These are phyloP conservation scores for Hypoxylon sp. DNA, from an alignment of 2,329 filamentous ascomycete species.

Conservation along the genomic window DNA sequence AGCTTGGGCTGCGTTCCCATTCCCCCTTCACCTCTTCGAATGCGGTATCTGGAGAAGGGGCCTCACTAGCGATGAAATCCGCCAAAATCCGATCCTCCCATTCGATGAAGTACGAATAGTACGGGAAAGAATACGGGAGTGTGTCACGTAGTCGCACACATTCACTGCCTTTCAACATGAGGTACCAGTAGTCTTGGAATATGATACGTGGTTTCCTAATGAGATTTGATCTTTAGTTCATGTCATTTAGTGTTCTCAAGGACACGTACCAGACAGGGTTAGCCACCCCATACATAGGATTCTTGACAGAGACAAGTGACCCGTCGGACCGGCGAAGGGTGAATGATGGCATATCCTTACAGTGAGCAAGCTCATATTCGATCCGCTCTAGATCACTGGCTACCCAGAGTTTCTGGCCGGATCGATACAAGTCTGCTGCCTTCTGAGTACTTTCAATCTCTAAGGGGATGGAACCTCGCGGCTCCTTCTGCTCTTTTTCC, in stretches of 20 bases:
- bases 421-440: slow-evolving; percentile 44
- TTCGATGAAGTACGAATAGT: slow-evolving; percentile 47
- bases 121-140: slow-evolving; percentile 33
- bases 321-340: slow-evolving; percentile 45
- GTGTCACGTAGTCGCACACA: neutral
- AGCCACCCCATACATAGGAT: slow-evolving; percentile 36
- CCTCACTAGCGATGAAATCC: slow-evolving; percentile 30
- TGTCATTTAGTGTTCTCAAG: neutral
- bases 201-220: slow-evolving; percentile 45
- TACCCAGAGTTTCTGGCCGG: slow-evolving; percentile 45
- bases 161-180: neutral
- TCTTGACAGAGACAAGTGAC: slow-evolving; percentile 38
- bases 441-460: slow-evolving; percentile 15
- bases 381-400: slow-evolving; percentile 44
- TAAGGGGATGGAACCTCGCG: neutral
- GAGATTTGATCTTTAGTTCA: neutral
- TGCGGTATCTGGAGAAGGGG: slow-evolving; percentile 3
- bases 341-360: neutral
- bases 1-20: slow-evolving; percentile 45
- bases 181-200: slow-evolving; percentile 49
- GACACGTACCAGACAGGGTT: slow-evolving; percentile 42
- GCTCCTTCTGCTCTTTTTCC: neutral
- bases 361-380: slow-evolving; percentile 45
- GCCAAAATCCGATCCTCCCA: slow-evolving; percentile 43
- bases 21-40: slow-evolving; percentile 33